Conservation (phyloP, 352 stramenopile genomes). For the Phytophthora macrochlamydospora region DNA sequence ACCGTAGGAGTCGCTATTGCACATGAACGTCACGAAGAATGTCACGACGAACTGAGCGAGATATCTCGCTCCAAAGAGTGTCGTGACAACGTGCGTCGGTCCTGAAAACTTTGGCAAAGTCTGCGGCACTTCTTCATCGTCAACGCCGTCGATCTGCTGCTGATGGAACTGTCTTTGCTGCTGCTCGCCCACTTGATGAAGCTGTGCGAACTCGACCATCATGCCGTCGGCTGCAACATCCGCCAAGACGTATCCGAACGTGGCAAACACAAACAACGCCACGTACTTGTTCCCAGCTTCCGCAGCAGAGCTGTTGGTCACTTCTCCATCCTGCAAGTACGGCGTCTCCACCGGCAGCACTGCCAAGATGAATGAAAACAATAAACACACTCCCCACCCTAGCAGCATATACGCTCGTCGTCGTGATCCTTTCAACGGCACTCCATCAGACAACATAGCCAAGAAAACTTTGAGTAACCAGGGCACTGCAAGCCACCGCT, state of each 20-base stretch:
- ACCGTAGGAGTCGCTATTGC: conserved; percentile 57
- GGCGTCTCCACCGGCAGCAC: conserved; percentile 39
- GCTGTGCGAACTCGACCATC: conserved; percentile 50
- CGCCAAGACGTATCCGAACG: conserved; percentile 53
- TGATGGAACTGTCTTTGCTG: conserved; percentile 33
- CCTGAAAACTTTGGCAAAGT: conserved; percentile 14
- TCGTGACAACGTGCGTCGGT: conserved; percentile 43
- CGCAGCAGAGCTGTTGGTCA: conserved; percentile 44
- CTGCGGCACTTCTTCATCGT: conserved; percentile 8
- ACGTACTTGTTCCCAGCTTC: conserved; percentile 49
- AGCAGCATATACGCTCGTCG: conserved; percentile 57
- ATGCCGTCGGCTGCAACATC: conserved; percentile 51
- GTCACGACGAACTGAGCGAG: conserved; percentile 42
- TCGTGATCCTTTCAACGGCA: conserved; percentile 47
- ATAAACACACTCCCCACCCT: conserved; percentile 51
- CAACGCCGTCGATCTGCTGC: conserved; percentile 27
- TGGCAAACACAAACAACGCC: conserved; percentile 52
- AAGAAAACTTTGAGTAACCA: conserved; percentile 66
- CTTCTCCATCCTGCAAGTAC: conserved; percentile 41
- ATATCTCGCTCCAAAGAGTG: conserved; percentile 44
- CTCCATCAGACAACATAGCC: conserved; percentile 53
- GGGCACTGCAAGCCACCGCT: conserved; percentile 58
- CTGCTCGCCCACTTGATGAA: conserved; percentile 27
- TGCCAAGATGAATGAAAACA: conserved; percentile 51
- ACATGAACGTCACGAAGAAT: conserved; percentile 56